Percentiles rank a stretch among this genome's conserved stretches.
phyloP scores from a whole-genome alignment of 768 basidiomycete genomes.

The Boletus rufocinnamomeus region DNA sequence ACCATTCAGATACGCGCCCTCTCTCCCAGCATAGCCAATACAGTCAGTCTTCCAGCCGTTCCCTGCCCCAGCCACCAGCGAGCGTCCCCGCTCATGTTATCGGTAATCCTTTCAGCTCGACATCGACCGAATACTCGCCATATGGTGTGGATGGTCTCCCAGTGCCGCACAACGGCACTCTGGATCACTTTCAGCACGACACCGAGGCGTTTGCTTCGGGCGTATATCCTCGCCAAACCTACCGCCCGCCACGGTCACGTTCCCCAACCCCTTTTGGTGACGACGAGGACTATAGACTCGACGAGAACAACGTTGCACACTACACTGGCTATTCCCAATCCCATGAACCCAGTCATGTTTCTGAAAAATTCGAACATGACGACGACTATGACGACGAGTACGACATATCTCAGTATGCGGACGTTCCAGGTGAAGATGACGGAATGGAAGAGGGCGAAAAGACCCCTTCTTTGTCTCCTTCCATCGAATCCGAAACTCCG shows the following conservation, averaged over 20 bases:
- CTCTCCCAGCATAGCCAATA: constrained; percentile 41
- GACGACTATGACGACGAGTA: constrained; percentile 25
- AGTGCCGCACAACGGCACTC: constrained; percentile 32
- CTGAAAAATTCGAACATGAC: constrained; percentile 28
- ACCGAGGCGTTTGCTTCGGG: constrained; percentile 72
- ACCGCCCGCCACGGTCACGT: constrained; percentile 60
- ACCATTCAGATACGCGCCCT: constrained; percentile 30
- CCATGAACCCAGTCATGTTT: constrained; percentile 10
- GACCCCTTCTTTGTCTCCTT: constrained; percentile 27
- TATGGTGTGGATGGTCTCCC: constrained; percentile 31
- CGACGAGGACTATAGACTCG: constrained; percentile 68
- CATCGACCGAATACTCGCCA: constrained; percentile 8
- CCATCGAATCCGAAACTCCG: constrained; percentile 51
- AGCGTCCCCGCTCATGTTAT: constrained; percentile 16
- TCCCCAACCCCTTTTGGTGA: constrained; percentile 77
- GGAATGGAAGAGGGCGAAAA: constrained; percentile 27
- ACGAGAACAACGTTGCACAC: constrained; percentile 56
- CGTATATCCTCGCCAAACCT: constrained; percentile 49
- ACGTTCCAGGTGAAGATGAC: constrained; percentile 22
- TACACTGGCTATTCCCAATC: constrained; percentile 46
- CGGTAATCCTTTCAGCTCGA: constrained; percentile 29
- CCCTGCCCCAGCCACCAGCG: constrained; percentile 27
- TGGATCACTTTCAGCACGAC: constrained; percentile 66
- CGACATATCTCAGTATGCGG: constrained; percentile 36
- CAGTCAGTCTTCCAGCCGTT: constrained; percentile 38